phyloP scores from a whole-genome alignment of 106 monocot genomes.

The Platanthera zijinensis region DNA sequence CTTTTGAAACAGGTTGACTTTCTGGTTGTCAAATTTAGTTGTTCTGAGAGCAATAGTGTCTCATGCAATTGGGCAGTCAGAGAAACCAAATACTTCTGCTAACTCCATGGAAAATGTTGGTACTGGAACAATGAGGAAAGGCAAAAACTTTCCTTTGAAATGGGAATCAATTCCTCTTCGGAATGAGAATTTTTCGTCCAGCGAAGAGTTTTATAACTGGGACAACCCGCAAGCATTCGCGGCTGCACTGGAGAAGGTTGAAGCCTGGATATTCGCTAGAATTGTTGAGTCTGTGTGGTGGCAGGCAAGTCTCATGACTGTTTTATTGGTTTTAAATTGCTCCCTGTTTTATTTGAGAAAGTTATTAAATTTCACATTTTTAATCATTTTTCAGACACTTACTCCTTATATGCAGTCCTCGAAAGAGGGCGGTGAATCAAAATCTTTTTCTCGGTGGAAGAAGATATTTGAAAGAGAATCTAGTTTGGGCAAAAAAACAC shows the following conservation, averaged over 20 bases:
- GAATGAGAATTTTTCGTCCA: slow-evolving; percentile 34
- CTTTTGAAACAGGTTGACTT: slow-evolving; percentile 58
- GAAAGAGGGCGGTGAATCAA: slow-evolving; percentile 8
- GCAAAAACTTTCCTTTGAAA: slow-evolving; percentile 39
- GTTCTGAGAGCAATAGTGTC: slow-evolving; percentile 55
- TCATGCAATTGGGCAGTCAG: slow-evolving; percentile 23
- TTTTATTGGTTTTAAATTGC: background rate
- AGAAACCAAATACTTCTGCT: slow-evolving; percentile 10
- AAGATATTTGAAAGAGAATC: slow-evolving; percentile 25
- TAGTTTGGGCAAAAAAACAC: slow-evolving; percentile 25
- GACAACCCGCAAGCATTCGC: slow-evolving; percentile 43
- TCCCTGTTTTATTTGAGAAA: background rate
- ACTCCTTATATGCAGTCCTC: slow-evolving; percentile 72
- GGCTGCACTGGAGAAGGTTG: slow-evolving; percentile 59
- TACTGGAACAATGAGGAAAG: slow-evolving; percentile 10
- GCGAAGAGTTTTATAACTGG: slow-evolving; percentile 49
- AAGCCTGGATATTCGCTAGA: slow-evolving; percentile 86
- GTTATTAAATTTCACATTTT: background rate
- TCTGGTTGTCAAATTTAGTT: slow-evolving; percentile 85
- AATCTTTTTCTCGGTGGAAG: slow-evolving; percentile 7
- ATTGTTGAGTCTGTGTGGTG: slow-evolving; percentile 87
- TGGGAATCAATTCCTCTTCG: slow-evolving; percentile 47
- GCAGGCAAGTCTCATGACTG: slow-evolving; percentile 45
- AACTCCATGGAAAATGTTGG: slow-evolving; percentile 10
- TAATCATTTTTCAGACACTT: slow-evolving; percentile 37